Conservation (phyloP, 495 filamentous ascomycete species). For the Podospora pseudocomata region DNA sequence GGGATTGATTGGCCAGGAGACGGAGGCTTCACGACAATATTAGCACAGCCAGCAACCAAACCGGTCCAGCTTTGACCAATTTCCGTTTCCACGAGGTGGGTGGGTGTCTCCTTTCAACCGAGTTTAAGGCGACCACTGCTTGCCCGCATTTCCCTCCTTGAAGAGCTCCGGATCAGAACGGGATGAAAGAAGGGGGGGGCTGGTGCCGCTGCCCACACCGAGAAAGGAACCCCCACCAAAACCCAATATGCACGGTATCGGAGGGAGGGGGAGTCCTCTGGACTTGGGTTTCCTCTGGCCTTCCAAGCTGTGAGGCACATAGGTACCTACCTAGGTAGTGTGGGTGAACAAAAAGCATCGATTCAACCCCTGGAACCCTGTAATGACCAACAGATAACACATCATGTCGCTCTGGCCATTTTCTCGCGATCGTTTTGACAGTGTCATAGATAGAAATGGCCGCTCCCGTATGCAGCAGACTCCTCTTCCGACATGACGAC, state of each 20-base stretch:
- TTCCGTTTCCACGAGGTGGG: not conserved
- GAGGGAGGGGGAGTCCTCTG: no score
- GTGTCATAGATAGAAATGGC: not conserved
- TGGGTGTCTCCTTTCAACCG: no score
- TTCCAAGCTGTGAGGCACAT: no score
- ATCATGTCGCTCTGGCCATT: no score
- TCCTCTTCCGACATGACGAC: not conserved
- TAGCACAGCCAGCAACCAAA: not conserved
- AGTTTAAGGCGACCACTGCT: no score
- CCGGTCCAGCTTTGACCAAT: not conserved
- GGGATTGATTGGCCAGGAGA: not conserved
- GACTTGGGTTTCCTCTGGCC: no score
- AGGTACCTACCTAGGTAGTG: no score
- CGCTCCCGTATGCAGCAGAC: not conserved
- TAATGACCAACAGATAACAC: no score
- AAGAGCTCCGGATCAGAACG: not conserved
- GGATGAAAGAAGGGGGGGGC: not conserved
- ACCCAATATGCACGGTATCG: not conserved
- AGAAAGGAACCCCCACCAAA: not conserved
- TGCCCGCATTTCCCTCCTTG: not conserved
- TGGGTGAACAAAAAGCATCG: no score
- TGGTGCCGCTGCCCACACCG: not conserved
- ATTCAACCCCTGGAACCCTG: no score
- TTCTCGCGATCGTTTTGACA: not conserved
- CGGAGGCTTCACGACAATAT: not conserved